Evolutionary conservation across 2,329 filamentous ascomycete genomes (phyloP).

Genomic region (Aspergillus unguis): DNA sequence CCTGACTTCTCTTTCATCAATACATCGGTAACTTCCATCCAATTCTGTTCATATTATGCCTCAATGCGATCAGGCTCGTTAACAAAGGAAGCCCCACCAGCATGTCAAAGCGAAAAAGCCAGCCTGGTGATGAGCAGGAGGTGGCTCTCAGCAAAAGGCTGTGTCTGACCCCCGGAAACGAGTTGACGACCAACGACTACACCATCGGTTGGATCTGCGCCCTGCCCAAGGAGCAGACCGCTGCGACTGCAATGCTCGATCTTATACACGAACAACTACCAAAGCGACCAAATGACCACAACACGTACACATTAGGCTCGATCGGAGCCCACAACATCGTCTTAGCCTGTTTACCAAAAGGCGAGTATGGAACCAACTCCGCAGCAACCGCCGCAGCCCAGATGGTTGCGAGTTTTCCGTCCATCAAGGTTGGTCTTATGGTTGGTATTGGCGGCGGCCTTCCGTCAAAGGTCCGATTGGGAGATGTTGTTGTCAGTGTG

Average conservation of each 20-base stretch:
- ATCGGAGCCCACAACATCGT: neutral
- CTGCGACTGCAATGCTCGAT: constrained; percentile 2
- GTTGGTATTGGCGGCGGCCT: constrained; percentile 32
- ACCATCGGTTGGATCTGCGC: constrained; percentile 6
- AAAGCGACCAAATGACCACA: neutral
- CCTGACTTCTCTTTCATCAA: too few relatives aligned
- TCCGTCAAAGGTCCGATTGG: constrained; percentile 16
- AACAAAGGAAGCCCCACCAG: too few relatives aligned
- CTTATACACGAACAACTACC: neutral
- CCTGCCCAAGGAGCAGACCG: neutral
- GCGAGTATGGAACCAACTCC: neutral
- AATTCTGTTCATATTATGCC: too few relatives aligned
- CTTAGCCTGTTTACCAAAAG: constrained; percentile 1
- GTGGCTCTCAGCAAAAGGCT: too few relatives aligned
- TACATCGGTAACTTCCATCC: too few relatives aligned
- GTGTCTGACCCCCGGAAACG: too few relatives aligned
- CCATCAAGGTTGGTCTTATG: constrained; percentile 24
- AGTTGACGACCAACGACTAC: neutral
- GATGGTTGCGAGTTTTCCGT: constrained; percentile 25
- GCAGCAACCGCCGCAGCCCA: constrained; percentile 1
- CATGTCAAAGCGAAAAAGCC: too few relatives aligned
- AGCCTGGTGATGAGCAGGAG: too few relatives aligned
- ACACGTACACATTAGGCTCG: neutral
- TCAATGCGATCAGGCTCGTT: too few relatives aligned
- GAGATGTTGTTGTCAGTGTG: constrained; percentile 7